These are phyloP conservation scores for Candida pseudoviswanathii DNA, from an alignment of 1,139 yeast species.

Conservation along the genomic window DNA sequence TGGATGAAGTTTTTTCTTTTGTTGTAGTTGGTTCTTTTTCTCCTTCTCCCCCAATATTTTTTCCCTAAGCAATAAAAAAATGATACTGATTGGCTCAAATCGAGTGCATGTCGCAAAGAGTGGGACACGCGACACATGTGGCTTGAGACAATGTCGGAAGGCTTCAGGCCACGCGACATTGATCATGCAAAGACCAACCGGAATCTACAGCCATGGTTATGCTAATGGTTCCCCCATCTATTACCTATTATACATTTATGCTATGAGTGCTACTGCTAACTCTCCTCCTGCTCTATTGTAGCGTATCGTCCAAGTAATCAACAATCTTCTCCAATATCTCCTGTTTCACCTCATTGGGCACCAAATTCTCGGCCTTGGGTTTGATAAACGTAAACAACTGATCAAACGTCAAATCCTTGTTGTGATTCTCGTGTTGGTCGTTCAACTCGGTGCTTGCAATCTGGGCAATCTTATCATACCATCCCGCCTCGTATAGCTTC, in stretches of 20 bases:
- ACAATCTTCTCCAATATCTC: conserved; percentile 62
- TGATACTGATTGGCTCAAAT: conserved; percentile 9
- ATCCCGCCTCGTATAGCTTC: conserved; percentile 74
- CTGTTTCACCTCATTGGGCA: conserved; percentile 64
- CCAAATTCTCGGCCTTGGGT: conserved; percentile 67
- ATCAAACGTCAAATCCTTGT: conserved; percentile 38
- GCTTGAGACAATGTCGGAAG: neutral
- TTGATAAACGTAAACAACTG: conserved; percentile 56
- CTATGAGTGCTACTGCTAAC: neutral
- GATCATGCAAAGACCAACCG: too few species aligned
- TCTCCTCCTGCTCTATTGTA: conserved; percentile 23
- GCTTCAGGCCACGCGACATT: neutral
- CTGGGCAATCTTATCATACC: conserved; percentile 76
- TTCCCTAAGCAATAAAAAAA: conserved; percentile 11
- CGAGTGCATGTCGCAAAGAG: neutral
- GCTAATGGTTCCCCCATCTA: too few species aligned
- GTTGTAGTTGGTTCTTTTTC: too few species aligned
- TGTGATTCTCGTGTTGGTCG: conserved; percentile 32
- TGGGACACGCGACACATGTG: too few species aligned
- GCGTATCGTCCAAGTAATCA: conserved; percentile 59
- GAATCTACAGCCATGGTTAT: too few species aligned
- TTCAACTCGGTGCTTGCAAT: conserved; percentile 49
- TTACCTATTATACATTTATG: neutral
- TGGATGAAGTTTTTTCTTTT: conserved; percentile 1
- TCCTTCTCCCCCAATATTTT: too few species aligned